Conservation (phyloP, 805 yeast genomes). For the Isabelozyma rhagii region DNA sequence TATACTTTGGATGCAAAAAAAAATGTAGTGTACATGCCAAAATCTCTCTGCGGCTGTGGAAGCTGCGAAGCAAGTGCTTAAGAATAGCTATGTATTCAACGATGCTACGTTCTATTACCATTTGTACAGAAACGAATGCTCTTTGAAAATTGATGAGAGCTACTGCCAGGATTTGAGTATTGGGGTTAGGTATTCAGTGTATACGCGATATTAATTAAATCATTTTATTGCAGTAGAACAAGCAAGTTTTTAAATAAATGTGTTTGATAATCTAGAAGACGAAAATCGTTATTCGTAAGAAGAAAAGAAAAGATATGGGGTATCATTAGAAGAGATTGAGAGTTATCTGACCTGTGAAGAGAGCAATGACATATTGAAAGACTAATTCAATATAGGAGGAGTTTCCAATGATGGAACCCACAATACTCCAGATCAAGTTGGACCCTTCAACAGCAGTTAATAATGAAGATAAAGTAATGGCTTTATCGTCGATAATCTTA, state of each 20-base stretch:
- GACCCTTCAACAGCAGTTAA: background rate
- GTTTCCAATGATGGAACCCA: background rate
- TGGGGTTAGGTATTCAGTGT: too few species aligned
- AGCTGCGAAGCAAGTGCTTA: too few species aligned
- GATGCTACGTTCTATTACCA: too few species aligned
- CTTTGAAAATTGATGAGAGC: too few species aligned
- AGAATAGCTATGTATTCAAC: too few species aligned
- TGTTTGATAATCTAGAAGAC: background rate
- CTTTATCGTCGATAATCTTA: conserved; percentile 16
- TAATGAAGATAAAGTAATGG: conserved; percentile 9
- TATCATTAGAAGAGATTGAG: background rate
- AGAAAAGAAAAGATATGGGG: background rate
- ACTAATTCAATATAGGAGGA: background rate
- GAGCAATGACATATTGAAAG: background rate
- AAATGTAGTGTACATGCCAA: too few species aligned
- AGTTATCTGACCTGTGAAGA: background rate
- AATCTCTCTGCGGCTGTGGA: too few species aligned
- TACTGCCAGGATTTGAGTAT: too few species aligned
- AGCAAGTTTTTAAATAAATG: background rate
- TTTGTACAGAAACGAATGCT: too few species aligned
- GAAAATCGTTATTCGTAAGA: background rate
- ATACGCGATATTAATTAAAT: too few species aligned
- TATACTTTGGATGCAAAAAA: too few species aligned
- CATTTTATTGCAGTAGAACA: background rate
- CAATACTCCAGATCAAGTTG: background rate